Percentiles rank a stretch among this genome's conserved stretches.
phyloP scores from a whole-genome alignment of 495 filamentous ascomycete species.

The Tuber umbilicatum region DNA sequence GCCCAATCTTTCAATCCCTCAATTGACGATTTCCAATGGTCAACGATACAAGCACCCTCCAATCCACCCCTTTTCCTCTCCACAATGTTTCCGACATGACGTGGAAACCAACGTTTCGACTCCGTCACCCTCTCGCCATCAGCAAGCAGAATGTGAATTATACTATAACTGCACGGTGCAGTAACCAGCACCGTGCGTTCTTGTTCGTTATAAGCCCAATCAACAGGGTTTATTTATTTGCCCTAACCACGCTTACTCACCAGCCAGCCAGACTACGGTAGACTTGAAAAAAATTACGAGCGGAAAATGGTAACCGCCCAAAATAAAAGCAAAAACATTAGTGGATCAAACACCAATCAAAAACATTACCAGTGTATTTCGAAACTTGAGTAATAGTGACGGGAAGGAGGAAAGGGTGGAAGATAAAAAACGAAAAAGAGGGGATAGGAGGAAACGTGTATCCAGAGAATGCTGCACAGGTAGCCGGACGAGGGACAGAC shows the following conservation, averaged over 20 bases:
- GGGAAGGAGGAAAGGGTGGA: not conserved
- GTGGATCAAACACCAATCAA: not conserved
- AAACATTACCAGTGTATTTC: not conserved
- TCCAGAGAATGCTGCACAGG: slow-evolving; percentile 2
- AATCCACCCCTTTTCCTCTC: not conserved
- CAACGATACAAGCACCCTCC: not conserved
- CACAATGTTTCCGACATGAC: not conserved
- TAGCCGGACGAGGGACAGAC: not conserved
- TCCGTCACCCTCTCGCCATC: not conserved
- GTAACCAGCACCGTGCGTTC: not conserved
- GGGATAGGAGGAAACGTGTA: not conserved
- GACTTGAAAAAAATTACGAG: not conserved
- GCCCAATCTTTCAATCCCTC: not conserved
- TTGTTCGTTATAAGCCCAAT: not conserved
- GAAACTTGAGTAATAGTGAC: not conserved
- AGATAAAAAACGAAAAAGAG: not conserved
- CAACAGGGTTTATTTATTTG: not conserved
- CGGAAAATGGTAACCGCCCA: not conserved
- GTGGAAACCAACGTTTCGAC: slow-evolving; percentile 4
- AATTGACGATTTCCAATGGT: not conserved
- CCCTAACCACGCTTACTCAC: not conserved
- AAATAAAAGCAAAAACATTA: not conserved
- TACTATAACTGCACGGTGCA: not conserved
- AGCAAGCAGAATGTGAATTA: not conserved
- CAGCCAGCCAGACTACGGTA: not conserved